A percentile compares a stretch with the other conserved stretches of the same genome.
phyloP scores from a whole-genome alignment of 805 yeast genomes.

The Candida maesae region DNA sequence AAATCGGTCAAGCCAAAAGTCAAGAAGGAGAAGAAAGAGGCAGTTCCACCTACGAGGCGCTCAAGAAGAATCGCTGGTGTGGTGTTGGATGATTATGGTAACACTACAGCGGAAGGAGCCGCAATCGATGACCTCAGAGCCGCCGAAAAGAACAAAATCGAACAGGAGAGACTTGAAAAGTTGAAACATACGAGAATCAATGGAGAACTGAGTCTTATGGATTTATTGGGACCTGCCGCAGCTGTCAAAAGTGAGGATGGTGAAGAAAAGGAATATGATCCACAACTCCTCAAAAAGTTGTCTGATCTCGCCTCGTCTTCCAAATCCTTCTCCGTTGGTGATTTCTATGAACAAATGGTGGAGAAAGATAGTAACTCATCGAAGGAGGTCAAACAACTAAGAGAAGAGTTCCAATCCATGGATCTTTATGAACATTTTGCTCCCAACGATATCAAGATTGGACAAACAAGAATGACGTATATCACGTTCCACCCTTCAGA shows the following conservation, averaged over 20 bases:
- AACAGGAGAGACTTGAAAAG: constrained; percentile 40
- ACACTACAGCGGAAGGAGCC: neutral
- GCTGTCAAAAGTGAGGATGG: constrained; percentile 21
- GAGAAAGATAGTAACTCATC: constrained; percentile 33
- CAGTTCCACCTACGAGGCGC: constrained; percentile 56
- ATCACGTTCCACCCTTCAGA: constrained; percentile 73
- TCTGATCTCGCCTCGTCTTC: constrained; percentile 28
- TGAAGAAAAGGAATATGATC: constrained; percentile 32
- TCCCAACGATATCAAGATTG: constrained; percentile 68
- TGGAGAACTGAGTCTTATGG: constrained; percentile 64
- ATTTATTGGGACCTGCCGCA: constrained; percentile 44
- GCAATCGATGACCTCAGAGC: constrained; percentile 14
- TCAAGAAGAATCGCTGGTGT: constrained; percentile 79
- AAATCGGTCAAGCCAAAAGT: constrained; percentile 8
- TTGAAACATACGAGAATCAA: constrained; percentile 54
- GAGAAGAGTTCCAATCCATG: constrained; percentile 53
- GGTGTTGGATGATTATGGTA: constrained; percentile 45
- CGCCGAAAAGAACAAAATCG: constrained; percentile 31
- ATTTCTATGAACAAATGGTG: constrained; percentile 55
- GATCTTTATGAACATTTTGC: constrained; percentile 51
- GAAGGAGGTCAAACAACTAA: constrained; percentile 40
- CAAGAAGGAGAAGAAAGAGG: constrained; percentile 22
- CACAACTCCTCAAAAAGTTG: constrained; percentile 30
- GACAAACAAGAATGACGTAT: constrained; percentile 66
- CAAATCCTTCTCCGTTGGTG: constrained; percentile 56